phyloP scores from a whole-genome alignment of 345 rosid species.

The Toxicodendron radicans region DNA sequence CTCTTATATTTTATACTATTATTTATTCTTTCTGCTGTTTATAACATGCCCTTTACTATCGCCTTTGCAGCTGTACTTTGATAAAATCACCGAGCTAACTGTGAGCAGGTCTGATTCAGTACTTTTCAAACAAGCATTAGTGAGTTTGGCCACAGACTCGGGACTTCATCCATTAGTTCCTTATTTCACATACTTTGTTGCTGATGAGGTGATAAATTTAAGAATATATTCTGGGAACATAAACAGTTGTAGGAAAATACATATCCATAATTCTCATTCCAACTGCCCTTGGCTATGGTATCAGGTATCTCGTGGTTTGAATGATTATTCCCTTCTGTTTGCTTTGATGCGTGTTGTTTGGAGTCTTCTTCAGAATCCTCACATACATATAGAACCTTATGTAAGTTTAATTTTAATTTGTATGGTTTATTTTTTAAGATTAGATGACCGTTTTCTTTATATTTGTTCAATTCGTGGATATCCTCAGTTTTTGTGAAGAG shows the following conservation, averaged over 20 bases:
- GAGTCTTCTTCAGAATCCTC: slow-evolving; percentile 88
- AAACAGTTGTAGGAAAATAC: neutral
- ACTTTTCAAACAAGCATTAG: slow-evolving; percentile 88
- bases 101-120: slow-evolving; percentile 68
- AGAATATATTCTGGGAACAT: slow-evolving; percentile 1
- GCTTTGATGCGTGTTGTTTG: slow-evolving; percentile 89
- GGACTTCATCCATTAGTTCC: slow-evolving; percentile 99
- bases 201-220: slow-evolving; percentile 77
- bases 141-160: slow-evolving; percentile 90
- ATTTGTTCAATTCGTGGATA: slow-evolving; percentile 14
- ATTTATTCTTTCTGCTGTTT: slow-evolving; percentile 1
- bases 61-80: slow-evolving; percentile 80
- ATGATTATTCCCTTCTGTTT: slow-evolving; percentile 74
- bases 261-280: slow-evolving; percentile 20
- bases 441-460: slow-evolving; percentile 7
- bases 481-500: slow-evolving; percentile 20
- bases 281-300: slow-evolving; percentile 20
- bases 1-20: slow-evolving; percentile 5
- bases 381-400: slow-evolving; percentile 87
- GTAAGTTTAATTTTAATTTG: slow-evolving; percentile 51
- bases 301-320: slow-evolving; percentile 92
- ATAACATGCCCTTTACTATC: slow-evolving; percentile 4
- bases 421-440: slow-evolving; percentile 14
- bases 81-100: slow-evolving; percentile 88
- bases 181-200: slow-evolving; percentile 84